Percentiles rank a stretch among this genome's conserved stretches.
phyloP scores from a whole-genome alignment of 768 basidiomycete species.

The Pseudohyphozyma bogoriensis region DNA sequence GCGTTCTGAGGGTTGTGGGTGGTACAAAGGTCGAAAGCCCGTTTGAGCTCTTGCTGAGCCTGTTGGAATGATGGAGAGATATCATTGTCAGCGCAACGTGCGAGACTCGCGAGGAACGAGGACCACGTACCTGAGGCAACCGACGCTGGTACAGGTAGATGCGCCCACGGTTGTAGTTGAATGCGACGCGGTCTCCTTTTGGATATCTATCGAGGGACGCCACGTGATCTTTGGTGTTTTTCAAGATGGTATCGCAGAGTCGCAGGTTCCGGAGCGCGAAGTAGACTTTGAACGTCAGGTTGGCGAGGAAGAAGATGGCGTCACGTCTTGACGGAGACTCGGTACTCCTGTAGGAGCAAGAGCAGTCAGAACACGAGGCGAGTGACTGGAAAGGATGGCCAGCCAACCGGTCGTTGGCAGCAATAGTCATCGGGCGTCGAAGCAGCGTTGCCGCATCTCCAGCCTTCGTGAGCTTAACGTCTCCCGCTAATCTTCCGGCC shows the following conservation, averaged over 20 bases:
- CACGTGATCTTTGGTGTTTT: constrained; percentile 23
- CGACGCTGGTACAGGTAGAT: constrained; percentile 31
- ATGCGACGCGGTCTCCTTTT: constrained; percentile 23
- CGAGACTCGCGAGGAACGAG: background rate
- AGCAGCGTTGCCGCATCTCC: constrained; percentile 25
- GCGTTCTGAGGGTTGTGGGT: constrained; percentile 7
- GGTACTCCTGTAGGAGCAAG: background rate
- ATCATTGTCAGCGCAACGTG: background rate
- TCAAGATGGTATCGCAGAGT: constrained; percentile 32
- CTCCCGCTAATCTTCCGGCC: constrained; percentile 22
- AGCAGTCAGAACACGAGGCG: background rate
- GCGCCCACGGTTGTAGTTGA: constrained; percentile 31
- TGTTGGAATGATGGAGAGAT: background rate
- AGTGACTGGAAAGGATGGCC: background rate
- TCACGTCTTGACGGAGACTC: constrained; percentile 22
- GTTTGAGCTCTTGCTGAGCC: constrained; percentile 20
- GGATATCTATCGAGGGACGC: constrained; percentile 10
- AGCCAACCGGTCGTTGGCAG: constrained; percentile 25
- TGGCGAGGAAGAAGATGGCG: constrained; percentile 32
- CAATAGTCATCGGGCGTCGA: constrained; percentile 24
- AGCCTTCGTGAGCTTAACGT: constrained; percentile 21
- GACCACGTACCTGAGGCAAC: constrained; percentile 19
- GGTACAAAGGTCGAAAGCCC: constrained; percentile 21
- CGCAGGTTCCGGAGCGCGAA: constrained; percentile 32
- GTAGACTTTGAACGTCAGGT: constrained; percentile 31